Evolutionary conservation across 2,329 filamentous ascomycete species (phyloP), one percentile per base, ranked within the genome.

Genomic region (Colletotrichum incanum): DNA sequence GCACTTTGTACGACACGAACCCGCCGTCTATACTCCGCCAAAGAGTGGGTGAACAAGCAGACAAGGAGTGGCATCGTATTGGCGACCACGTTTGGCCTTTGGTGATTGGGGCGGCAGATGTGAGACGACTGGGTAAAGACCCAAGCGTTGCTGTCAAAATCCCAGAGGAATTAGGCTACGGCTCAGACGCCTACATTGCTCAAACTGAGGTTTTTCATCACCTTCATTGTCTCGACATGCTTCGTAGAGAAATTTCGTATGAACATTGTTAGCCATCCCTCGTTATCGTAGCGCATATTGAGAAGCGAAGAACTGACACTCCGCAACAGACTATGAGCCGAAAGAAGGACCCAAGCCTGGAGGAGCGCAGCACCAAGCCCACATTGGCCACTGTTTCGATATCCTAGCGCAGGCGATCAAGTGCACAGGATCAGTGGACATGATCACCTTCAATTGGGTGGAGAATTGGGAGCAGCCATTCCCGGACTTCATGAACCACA

Each of bases 181-280:
- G 80, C 1, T 34, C 71, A 23, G 77, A 81, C 41, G 79, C 77
- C 4, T 82, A 81, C 69, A 77, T 80, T 61, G 80, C 75, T 3
- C 74, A 78, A 55, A 67, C 83, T 1, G 82, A 84, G 20, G 67
- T 3, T 6, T 82, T 82, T 67, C 82, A 84, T 64, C 79, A 82
- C 56, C 75, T 83, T 1, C 82, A 83, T 67, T 83, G 81, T 73
- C 77, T 83, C 61, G 81, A 83, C 61, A 73, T 79, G 2, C 75
- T 83, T 1, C 78, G 81, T 9, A 41, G 59, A 11, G 58, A 73
- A 26, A 26, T 65, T 2, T 69, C 62, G n/a, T 66, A 66, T 12
- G 50, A 52, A 49, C 67, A 74, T 43, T 74, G 56, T 59, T 34
- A 62, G 45, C 34, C 34, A 37, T 37, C 34, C 34, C 34, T 37